Base-by-base conservation (phyloP, 331 rosid species). In the Prunus yedoensis region DNA sequence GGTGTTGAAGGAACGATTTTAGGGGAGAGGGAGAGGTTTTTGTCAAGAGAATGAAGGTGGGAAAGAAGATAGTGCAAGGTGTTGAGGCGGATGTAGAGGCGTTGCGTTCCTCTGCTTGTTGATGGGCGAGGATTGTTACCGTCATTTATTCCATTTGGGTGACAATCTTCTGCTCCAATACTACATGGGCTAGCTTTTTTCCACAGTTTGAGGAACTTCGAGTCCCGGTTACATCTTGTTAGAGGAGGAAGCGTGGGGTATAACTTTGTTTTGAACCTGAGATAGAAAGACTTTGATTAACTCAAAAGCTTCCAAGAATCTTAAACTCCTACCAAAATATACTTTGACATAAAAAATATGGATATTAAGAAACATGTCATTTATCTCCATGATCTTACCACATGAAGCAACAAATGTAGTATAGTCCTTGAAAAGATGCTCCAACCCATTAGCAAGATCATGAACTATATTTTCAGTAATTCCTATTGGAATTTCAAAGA, bases 71-170 rank as follows among this genome's bases (percentile, higher is more conserved):
- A 82, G 56, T 90, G 92, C 66, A 95, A 77, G 28, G 99, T 90
- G 87, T 95, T 95, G 77, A 95, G 94, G 10, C 99, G 97, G 71
- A 92, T 73, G 77, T 95, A 95, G 1, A 95, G 92, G 70, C 99
- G 97, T 32, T 95, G 99, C 0, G 99, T 92, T 47, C 97, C 99
- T 18, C 99, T 86, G 84, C 97, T 95, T 1, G 99, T 95, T 9
- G 94, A 89, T 7, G 95, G 96, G 10, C 89, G 84, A 12, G 96
- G 88, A 81, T 90, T 80, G 64, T 89, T 80, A 20, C 89, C 90
- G n/a, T 94, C 97, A 51, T 77, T 71, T 54, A 80, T 13, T 76
- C 83, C 90, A 10, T 49, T 38, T 18, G 72, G 83, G 62, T 77
- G 75, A 14, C 68, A 67, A 7, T 79, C 97, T 47, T 78, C 83